Evolutionary conservation across 1,284 basidiomycete genomes (phyloP), one percentile per base, ranked within the genome.

Genomic region (Moesziomyces globuligerus): DNA sequence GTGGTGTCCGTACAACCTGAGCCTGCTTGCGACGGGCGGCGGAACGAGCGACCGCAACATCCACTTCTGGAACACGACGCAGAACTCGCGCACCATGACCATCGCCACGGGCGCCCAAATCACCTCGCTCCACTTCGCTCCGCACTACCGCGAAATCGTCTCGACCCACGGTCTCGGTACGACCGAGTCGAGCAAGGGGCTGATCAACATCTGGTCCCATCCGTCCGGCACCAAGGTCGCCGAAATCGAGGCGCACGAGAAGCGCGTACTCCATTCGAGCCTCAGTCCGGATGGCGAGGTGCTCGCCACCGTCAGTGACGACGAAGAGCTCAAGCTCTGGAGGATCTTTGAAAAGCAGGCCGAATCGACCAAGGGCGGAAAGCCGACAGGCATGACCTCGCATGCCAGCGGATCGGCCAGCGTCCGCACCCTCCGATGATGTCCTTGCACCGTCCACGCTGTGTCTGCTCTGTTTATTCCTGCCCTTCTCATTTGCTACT

Each of bases 1-100:
- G 0, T 99, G 96, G 93, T 97, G 93, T 73, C 93, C 95, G 0
- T 98, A 95, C 94, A 92, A 95, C 84, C 88, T 90, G 0, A 90
- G 91, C 9, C 86, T 98, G 8, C 88, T 98, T 44, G 95, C 95
- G 0, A 90, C 91, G 0, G 96, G 96, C 0, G 96, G 96, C 1
- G 96, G 96, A 0, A 94, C 93, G 0, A 91, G 91, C 65, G 95
- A 98, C 81, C 91, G 93, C 37, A 92, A 90, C 23, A 92, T 98
- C 74, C 92, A 98, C 81, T 87, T 96, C 65, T 96, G 94, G 93
- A 81, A 81, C 57, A 79, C 79, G 38, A 79, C 79, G 21, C 71
- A 76, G 23, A 74, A 74, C 61, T 73, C 80, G 24, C 72, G 79
- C 13, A 72, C 73, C 29, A 74, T 78, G 52, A 74, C 75, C 32